Conservation (phyloP, 1,284 basidiomycete genomes). For the Hypsizygus ulmarius region DNA sequence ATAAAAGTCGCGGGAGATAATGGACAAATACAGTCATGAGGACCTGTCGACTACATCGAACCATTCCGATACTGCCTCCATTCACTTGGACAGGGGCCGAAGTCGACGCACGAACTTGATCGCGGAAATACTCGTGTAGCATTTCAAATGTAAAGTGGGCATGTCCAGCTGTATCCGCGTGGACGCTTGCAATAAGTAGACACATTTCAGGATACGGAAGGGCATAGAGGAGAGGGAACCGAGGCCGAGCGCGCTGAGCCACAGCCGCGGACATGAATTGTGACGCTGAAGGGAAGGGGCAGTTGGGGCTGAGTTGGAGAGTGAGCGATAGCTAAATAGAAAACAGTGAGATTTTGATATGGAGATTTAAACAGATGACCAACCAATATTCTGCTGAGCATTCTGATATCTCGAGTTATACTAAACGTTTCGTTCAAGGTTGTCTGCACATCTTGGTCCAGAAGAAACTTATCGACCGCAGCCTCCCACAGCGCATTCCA, state of each 20-base stretch:
- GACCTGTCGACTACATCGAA: conserved; percentile 58
- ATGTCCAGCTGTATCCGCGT: conserved; percentile 64
- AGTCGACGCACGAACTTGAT: conserved; percentile 63
- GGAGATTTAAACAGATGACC: conserved; percentile 24
- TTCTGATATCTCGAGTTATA: conserved; percentile 65
- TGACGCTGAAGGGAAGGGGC: conserved; percentile 50
- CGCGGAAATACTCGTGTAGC: conserved; percentile 65
- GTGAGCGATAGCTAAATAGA: conserved; percentile 47
- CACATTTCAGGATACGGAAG: conserved; percentile 72
- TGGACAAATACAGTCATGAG: conserved; percentile 53
- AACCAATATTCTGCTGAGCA: conserved; percentile 68
- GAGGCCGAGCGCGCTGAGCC: conserved; percentile 53
- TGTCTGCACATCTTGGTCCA: conserved; percentile 42
- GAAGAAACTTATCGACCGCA: conserved; percentile 56
- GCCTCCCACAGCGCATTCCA: conserved; percentile 59
- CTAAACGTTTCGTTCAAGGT: conserved; percentile 59
- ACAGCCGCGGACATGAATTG: conserved; percentile 40
- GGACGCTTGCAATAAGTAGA: conserved; percentile 68
- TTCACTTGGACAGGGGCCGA: conserved; percentile 72
- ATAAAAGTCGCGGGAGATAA: not conserved
- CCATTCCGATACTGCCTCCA: conserved; percentile 74
- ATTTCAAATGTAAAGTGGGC: conserved; percentile 75
- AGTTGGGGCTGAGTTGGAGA: conserved; percentile 43
- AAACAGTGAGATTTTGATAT: conserved; percentile 1
- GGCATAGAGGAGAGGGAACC: conserved; percentile 50